These are phyloP conservation scores for Trichocomaceae sp. DNA, from an alignment of 2,329 filamentous ascomycete genomes.

Conservation along the genomic window DNA sequence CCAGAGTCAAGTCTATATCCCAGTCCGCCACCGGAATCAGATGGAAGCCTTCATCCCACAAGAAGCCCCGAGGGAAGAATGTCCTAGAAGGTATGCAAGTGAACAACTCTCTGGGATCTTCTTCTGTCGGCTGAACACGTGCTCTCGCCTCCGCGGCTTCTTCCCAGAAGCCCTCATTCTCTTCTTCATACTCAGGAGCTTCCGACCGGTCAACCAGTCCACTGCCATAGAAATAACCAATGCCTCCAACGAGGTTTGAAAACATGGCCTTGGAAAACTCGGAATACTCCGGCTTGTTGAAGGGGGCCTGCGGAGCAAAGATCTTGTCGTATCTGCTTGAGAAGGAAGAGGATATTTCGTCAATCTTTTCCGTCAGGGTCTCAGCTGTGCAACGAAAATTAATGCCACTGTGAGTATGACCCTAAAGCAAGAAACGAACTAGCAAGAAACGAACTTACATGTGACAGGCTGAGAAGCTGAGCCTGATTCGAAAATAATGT, in stretches of 20 bases:
- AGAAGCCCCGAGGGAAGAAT: conserved; percentile 92
- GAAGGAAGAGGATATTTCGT: conserved; percentile 61
- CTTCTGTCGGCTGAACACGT: conserved; percentile 60
- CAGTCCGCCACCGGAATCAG: conserved; percentile 85
- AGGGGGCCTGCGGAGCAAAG: conserved; percentile 70
- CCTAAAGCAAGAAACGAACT: conserved; percentile 17
- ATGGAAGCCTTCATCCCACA: conserved; percentile 98
- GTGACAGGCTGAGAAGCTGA: conserved; percentile 53
- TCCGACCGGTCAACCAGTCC: conserved; percentile 85
- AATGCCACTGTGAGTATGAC: conserved; percentile 12
- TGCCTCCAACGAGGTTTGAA: conserved; percentile 86
- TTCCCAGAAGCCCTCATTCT: conserved; percentile 92
- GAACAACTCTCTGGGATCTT: conserved; percentile 82
- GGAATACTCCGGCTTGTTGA: conserved; percentile 63
- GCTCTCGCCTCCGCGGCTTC: conserved; percentile 74
- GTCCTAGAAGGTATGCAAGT: conserved; percentile 86
- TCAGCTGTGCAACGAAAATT: conserved; percentile 36
- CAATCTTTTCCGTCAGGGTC: conserved; percentile 64
- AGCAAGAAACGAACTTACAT: conserved; percentile 35
- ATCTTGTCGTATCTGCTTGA: conserved; percentile 65
- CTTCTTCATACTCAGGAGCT: conserved; percentile 89
- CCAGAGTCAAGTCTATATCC: conserved; percentile 79
- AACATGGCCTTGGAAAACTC: conserved; percentile 84
- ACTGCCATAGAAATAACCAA: conserved; percentile 90
- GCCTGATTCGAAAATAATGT: conserved; percentile 78